These are phyloP conservation scores for Sclerospora graminicola DNA, from an alignment of 352 stramenopile genomes.

Conservation along the genomic window DNA sequence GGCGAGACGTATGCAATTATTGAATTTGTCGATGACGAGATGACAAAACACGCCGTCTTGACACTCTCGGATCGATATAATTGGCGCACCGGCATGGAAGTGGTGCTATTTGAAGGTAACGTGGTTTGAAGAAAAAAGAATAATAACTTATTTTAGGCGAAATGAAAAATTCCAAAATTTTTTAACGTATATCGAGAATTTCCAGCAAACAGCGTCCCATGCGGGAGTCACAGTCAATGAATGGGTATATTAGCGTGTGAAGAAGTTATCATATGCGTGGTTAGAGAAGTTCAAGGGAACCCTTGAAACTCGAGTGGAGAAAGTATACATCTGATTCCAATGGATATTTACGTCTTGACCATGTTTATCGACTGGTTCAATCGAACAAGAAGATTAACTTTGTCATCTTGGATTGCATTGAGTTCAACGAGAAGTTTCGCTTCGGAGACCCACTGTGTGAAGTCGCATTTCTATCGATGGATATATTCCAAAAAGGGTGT, in stretches of 20 bases:
- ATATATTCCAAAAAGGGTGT: slow-evolving; percentile 47
- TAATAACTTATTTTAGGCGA: no score
- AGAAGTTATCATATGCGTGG: slow-evolving; percentile 37
- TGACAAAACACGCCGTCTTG: slow-evolving; percentile 82
- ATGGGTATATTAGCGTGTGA: slow-evolving; percentile 44
- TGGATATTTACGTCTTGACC: slow-evolving; percentile 52
- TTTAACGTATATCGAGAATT: no score
- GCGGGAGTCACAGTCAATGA: no score
- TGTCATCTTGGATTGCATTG: no score
- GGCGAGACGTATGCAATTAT: slow-evolving; percentile 86
- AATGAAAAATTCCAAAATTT: no score
- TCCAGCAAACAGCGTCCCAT: slow-evolving; percentile 61
- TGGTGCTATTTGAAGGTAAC: slow-evolving; percentile 85
- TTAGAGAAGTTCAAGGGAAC: slow-evolving; percentile 28
- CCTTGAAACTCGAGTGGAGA: slow-evolving; percentile 35
- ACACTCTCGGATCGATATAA: slow-evolving; percentile 84
- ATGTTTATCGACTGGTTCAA: slow-evolving; percentile 56
- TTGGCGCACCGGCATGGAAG: slow-evolving; percentile 78
- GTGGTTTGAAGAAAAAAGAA: no score
- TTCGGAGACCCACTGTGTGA: slow-evolving; percentile 59
- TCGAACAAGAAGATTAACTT: no score
- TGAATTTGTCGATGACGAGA: slow-evolving; percentile 82
- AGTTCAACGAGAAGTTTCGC: slow-evolving; percentile 74
- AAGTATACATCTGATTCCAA: slow-evolving; percentile 54
- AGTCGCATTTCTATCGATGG: slow-evolving; percentile 58